These are phyloP conservation scores for Daldinia caldariorum DNA, from an alignment of 495 filamentous ascomycete species.

Conservation along the genomic window DNA sequence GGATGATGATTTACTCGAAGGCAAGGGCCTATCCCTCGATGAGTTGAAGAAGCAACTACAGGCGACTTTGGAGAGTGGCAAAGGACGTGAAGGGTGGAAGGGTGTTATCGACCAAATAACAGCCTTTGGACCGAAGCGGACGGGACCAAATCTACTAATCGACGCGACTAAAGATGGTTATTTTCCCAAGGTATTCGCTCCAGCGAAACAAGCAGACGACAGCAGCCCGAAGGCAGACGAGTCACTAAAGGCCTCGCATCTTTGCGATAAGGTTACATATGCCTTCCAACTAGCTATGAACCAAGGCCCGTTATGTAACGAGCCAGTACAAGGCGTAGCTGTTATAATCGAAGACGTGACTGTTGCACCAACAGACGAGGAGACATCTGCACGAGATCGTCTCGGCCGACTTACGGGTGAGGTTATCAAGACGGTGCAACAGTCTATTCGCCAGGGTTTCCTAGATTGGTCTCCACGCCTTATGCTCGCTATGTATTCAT, in stretches of 20 bases:
- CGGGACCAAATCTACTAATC: conserved; percentile 89
- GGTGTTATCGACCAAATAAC: conserved; percentile 81
- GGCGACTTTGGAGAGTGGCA: conserved; percentile 68
- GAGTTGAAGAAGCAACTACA: conserved; percentile 81
- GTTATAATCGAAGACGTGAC: conserved; percentile 87
- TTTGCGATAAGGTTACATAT: conserved; percentile 89
- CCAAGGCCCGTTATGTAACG: conserved; percentile 90
- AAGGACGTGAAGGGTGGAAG: conserved; percentile 79
- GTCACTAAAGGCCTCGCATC: conserved; percentile 72
- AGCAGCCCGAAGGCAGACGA: conserved; percentile 54
- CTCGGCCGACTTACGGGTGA: conserved; percentile 90
- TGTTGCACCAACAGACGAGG: conserved; percentile 65
- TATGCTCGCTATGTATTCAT: conserved; percentile 97
- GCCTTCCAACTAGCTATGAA: conserved; percentile 93
- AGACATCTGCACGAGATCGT: conserved; percentile 67
- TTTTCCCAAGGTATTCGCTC: conserved; percentile 75
- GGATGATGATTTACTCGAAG: conserved; percentile 60
- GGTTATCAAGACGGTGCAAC: conserved; percentile 85
- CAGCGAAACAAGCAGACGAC: conserved; percentile 50
- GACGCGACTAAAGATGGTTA: conserved; percentile 78
- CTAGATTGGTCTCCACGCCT: conserved; percentile 94
- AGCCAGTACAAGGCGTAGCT: conserved; percentile 92
- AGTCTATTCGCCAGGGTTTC: conserved; percentile 87
- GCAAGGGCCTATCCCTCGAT: conserved; percentile 68
- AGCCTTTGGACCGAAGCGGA: conserved; percentile 86